Evolutionary conservation across 768 basidiomycete genomes (phyloP).

Genomic region (Naganishia antarctica): DNA sequence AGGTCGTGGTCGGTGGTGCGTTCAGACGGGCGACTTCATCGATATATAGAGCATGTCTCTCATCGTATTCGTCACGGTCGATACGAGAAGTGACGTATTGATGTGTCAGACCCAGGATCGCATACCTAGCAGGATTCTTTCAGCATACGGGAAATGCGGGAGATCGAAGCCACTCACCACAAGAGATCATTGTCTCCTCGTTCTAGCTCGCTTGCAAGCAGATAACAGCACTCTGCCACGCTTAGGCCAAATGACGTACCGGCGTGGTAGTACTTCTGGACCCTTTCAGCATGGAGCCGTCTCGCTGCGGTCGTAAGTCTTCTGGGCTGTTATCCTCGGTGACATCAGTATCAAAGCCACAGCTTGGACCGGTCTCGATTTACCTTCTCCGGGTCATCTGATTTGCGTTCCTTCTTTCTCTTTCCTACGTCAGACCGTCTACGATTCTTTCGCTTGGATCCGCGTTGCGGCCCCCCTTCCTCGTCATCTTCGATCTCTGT

Average conservation of each 20-base stretch:
- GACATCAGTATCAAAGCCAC: not conserved
- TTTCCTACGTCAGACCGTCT: conserved; percentile 29
- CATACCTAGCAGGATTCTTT: conserved; percentile 59
- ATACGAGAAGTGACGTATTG: conserved; percentile 86
- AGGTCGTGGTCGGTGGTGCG: conserved; percentile 54
- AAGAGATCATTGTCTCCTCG: conserved; percentile 88
- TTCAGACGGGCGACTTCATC: conserved; percentile 94
- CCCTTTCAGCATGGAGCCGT: conserved; percentile 58
- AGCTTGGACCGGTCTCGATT: not conserved
- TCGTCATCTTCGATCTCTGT: conserved; percentile 47
- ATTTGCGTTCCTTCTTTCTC: conserved; percentile 25
- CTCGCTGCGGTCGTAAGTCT: conserved; percentile 69
- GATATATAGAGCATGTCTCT: conserved; percentile 68
- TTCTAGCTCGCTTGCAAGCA: conserved; percentile 83
- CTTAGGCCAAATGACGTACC: conserved; percentile 88
- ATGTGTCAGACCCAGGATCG: conserved; percentile 85
- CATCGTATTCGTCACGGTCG: conserved; percentile 78
- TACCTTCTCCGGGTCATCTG: conserved; percentile 25
- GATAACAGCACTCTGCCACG: conserved; percentile 79
- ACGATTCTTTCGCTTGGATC: conserved; percentile 40
- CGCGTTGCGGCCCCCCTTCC: conserved; percentile 32
- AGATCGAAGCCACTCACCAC: conserved; percentile 58
- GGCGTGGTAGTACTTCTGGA: conserved; percentile 75
- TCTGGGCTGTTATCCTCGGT: conserved; percentile 49
- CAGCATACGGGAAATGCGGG: not conserved